phyloP scores from a whole-genome alignment of 73 alveolate species.

The Paramecium caudatum region DNA sequence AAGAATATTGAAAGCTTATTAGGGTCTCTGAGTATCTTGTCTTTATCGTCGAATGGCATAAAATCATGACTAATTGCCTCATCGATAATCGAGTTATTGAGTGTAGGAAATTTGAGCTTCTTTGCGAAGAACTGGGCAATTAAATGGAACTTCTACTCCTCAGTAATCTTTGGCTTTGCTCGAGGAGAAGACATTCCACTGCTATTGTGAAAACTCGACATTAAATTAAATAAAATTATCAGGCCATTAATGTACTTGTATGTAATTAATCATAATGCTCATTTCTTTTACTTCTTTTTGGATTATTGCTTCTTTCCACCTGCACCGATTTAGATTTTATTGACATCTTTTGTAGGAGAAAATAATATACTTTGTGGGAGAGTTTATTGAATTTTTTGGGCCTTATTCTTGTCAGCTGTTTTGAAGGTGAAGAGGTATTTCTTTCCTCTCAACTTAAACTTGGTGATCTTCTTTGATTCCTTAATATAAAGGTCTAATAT shows the following conservation, averaged over 20 bases:
- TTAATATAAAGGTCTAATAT: constrained; percentile 62
- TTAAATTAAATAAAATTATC: not conserved
- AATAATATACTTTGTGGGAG: constrained; percentile 70
- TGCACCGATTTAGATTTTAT: constrained; percentile 44
- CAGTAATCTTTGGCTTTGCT: constrained; percentile 18
- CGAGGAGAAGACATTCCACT: not conserved
- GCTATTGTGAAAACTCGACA: constrained; percentile 37
- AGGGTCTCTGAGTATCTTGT: constrained; percentile 71
- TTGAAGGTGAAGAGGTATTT: constrained; percentile 74
- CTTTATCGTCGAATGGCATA: constrained; percentile 66
- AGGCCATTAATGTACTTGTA: constrained; percentile 56
- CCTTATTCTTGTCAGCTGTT: constrained; percentile 74
- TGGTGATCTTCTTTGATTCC: constrained; percentile 75
- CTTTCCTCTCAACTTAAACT: constrained; percentile 75
- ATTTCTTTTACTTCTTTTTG: constrained; percentile 66
- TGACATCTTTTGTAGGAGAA: constrained; percentile 36
- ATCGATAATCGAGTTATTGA: constrained; percentile 31
- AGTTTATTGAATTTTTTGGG: constrained; percentile 70
- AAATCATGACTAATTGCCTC: constrained; percentile 73
- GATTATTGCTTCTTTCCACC: constrained; percentile 50
- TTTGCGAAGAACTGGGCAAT: constrained; percentile 56
- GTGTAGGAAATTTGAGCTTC: constrained; percentile 48
- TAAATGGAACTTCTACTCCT: not conserved
- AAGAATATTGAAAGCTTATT: constrained; percentile 72
- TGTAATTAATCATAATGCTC: constrained; percentile 40